Percentiles rank a stretch among this genome's conserved stretches.
Evolutionary conservation across 2,329 filamentous ascomycete species (phyloP).

Genomic region (Emmonsia crescens): DNA sequence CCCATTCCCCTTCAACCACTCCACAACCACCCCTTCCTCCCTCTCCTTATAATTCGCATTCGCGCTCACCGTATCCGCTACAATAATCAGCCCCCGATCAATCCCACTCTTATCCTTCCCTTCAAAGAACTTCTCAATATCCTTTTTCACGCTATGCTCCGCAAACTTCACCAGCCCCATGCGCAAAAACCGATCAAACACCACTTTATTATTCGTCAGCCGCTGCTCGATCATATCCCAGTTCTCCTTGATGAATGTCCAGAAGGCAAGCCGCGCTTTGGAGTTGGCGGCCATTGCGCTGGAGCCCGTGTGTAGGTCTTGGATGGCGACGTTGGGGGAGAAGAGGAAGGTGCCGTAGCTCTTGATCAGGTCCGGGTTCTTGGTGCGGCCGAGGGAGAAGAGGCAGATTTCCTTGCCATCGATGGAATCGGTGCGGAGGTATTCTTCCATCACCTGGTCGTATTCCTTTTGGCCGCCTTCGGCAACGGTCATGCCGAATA

Average conservation of each 20-base stretch:
- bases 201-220: conserved; percentile 69
- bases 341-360: conserved; percentile 63
- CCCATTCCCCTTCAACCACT: conserved; percentile 61
- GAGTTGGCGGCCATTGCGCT: conserved; percentile 61
- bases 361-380: conserved; percentile 56
- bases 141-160: conserved; percentile 55
- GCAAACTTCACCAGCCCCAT: conserved; percentile 69
- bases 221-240: conserved; percentile 64
- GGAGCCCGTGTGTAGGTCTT: conserved; percentile 80
- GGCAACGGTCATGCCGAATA: conserved; percentile 70
- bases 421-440: conserved; percentile 67
- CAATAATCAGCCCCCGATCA: conserved; percentile 73
- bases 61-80: conserved; percentile 74
- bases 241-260: conserved; percentile 75
- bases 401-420: conserved; percentile 86
- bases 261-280: conserved; percentile 61
- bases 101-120: conserved; percentile 78
- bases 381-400: conserved; percentile 61
- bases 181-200: conserved; percentile 80
- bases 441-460: conserved; percentile 72
- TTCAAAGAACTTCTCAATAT: conserved; percentile 77
- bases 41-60: conserved; percentile 72
- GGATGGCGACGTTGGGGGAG: conserved; percentile 70
- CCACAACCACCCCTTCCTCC: conserved; percentile 60
- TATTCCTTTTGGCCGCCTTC: conserved; percentile 61